Percentiles rank a stretch among this genome's conserved stretches.
These are phyloP conservation scores for Dimargaris verticillata DNA, from an alignment of 192 early-diverging fungal genomes.

Conservation along the genomic window DNA sequence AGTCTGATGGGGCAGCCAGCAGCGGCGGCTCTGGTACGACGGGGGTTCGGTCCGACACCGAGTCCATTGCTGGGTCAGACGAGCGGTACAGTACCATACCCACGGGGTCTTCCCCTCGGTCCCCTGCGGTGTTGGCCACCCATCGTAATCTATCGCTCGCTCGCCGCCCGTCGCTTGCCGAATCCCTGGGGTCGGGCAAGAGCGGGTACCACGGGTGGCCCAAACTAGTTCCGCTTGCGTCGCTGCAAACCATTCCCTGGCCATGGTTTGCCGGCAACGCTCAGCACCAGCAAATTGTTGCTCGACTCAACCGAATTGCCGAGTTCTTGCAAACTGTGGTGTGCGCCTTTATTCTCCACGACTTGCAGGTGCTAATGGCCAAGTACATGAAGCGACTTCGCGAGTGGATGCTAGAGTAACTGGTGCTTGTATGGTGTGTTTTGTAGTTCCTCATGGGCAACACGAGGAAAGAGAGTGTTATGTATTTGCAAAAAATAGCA, in stretches of 20 bases:
- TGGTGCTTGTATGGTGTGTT: not conserved
- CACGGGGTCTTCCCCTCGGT: slow-evolving; percentile 7
- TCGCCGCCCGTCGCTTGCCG: not conserved
- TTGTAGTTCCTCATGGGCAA: not conserved
- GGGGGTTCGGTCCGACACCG: not conserved
- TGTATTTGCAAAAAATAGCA: no score
- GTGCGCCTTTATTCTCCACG: slow-evolving; percentile 28
- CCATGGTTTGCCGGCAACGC: slow-evolving; percentile 3
- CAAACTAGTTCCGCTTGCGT: slow-evolving; percentile 18
- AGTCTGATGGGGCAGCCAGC: not conserved
- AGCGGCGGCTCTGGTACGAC: not conserved
- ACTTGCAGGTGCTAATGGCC: slow-evolving; percentile 27
- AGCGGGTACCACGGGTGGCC: not conserved
- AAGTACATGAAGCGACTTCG: slow-evolving; percentile 33
- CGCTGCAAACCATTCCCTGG: not conserved
- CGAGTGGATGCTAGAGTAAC: slow-evolving; percentile 29
- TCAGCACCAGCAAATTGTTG: slow-evolving; percentile 17
- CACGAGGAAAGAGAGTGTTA: no score
- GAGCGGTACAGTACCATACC: not conserved
- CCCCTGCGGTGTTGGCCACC: slow-evolving; percentile 12
- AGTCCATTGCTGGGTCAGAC: not conserved
- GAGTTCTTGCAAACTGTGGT: slow-evolving; percentile 31
- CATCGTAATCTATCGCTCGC: not conserved
- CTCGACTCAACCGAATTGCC: slow-evolving; percentile 22
- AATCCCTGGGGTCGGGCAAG: not conserved